Evolutionary conservation across 2,329 filamentous ascomycete genomes (phyloP).

Genomic region (Beauveria rudraprayagi): DNA sequence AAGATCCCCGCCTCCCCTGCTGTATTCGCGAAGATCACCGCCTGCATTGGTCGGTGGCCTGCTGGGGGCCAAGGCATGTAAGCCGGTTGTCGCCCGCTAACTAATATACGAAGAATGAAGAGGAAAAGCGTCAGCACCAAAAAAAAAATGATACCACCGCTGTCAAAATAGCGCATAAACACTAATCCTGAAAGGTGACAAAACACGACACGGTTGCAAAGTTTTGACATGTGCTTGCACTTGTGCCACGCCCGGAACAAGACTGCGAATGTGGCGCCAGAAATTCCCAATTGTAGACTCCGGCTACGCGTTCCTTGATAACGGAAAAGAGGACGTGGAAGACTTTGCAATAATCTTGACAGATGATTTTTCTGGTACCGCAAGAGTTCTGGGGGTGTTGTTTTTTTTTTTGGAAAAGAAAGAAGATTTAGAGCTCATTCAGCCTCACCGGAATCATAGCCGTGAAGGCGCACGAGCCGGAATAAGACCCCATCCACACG

Average conservation of each 20-base stretch:
- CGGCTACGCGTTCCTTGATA: neutral
- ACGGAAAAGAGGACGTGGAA: no score
- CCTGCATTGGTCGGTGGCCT: neutral
- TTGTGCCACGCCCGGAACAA: neutral
- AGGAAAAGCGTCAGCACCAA: slow-evolving; percentile 4
- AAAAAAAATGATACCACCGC: neutral
- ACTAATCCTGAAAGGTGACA: slow-evolving; percentile 7
- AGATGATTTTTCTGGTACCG: no score
- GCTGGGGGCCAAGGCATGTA: slow-evolving; percentile 4
- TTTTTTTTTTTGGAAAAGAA: neutral
- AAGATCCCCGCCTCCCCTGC: neutral
- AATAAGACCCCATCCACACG: neutral
- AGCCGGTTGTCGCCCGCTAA: slow-evolving; percentile 11
- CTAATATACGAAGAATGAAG: slow-evolving; percentile 1
- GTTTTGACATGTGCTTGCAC: neutral
- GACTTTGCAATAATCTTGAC: no score
- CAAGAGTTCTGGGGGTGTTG: neutral
- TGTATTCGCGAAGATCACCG: neutral
- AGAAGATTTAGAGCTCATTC: neutral
- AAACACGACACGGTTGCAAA: neutral
- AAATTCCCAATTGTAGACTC: neutral
- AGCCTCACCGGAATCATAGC: slow-evolving; percentile 5
- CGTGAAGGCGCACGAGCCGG: neutral
- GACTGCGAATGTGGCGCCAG: neutral
- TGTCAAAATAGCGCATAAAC: slow-evolving; percentile 8